These are phyloP conservation scores for Chaetomium fimeti DNA, from an alignment of 495 filamentous ascomycete genomes.

Conservation along the genomic window DNA sequence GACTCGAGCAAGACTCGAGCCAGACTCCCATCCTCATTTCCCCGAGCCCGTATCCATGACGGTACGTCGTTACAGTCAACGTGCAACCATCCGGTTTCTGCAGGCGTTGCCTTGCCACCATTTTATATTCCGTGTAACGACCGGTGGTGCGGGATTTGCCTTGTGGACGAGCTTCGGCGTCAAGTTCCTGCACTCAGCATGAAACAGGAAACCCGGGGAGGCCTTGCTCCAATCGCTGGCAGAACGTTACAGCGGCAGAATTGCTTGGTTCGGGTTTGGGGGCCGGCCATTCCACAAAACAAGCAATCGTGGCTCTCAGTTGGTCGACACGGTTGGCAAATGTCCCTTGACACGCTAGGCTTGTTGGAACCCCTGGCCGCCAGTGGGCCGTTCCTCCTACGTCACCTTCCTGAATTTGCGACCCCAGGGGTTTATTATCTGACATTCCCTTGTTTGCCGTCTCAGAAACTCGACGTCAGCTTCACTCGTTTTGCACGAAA, in stretches of 20 bases:
- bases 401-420: constrained; percentile 28
- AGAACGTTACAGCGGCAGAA: background rate
- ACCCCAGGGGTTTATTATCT: constrained; percentile 18
- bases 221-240: constrained; percentile 6
- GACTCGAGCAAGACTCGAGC: too few relatives aligned
- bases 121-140: background rate
- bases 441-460: constrained; percentile 5
- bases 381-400: constrained; percentile 14
- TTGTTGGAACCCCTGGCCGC: constrained; percentile 9
- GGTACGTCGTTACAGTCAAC: background rate
- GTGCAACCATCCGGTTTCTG: background rate
- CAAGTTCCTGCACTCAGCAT: background rate
- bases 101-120: background rate
- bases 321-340: constrained; percentile 22
- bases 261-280: background rate
- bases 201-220: constrained; percentile 13
- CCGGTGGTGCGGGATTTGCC: background rate
- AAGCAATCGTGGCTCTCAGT: constrained; percentile 5
- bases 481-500: background rate
- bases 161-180: background rate
- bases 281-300: constrained; percentile 16
- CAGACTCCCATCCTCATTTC: too few relatives aligned
- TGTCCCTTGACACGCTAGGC: constrained; percentile 34
- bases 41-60: background rate
- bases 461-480: background rate